Evolutionary conservation across 768 basidiomycete genomes (phyloP), one percentile per base, ranked within the genome.

Genomic region (Coprinellus micaceus): DNA sequence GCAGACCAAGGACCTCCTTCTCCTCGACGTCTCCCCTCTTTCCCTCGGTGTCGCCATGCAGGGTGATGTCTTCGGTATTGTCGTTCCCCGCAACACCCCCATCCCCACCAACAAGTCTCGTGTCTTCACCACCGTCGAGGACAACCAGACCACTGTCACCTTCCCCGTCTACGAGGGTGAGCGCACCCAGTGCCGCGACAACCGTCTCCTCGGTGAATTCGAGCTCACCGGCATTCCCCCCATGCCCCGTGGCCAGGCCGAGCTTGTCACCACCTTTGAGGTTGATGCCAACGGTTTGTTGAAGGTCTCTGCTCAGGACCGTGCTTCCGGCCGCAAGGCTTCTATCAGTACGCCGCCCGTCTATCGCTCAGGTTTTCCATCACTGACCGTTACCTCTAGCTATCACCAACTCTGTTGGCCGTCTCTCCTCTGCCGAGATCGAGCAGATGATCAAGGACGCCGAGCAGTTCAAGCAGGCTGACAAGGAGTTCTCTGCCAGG

Each of bases 101-200:
- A 98, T 99, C 74, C 97, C 97, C 56, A 94, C 96, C 71, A 98
- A 95, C 86, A 99, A 98, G 80, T 95, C 94, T 37, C 84, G 97
- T 69, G 91, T 91, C 50, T 99, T 99, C 84, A 99, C 97, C 64
- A 99, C 97, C 53, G 97, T 99, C 61, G 97, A 99, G 84, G 97
- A 99, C 82, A 99, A 98, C 83, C 97, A 98, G 78, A 99, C 97
- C 60, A 96, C 92, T 59, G 97, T 99, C 78, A 98, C 96, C 62
- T 99, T 98, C 93, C 97, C 97, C 66, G 97, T 99, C 44, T 98
- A 99, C 77, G 97, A 99, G 83, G 97, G 97, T 70, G 97, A 99
- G 79, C 94, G 97, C 63, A 98, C 96, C 30, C 96, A 98, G 70
- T 99, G 97, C 82, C 91, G 94, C 67, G 97, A 99, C 80, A 99